Percentiles rank a stretch among this genome's conserved stretches.
These are phyloP conservation scores for Pilasporangium apinafurcum DNA, from an alignment of 352 stramenopile species.

Conservation along the genomic window DNA sequence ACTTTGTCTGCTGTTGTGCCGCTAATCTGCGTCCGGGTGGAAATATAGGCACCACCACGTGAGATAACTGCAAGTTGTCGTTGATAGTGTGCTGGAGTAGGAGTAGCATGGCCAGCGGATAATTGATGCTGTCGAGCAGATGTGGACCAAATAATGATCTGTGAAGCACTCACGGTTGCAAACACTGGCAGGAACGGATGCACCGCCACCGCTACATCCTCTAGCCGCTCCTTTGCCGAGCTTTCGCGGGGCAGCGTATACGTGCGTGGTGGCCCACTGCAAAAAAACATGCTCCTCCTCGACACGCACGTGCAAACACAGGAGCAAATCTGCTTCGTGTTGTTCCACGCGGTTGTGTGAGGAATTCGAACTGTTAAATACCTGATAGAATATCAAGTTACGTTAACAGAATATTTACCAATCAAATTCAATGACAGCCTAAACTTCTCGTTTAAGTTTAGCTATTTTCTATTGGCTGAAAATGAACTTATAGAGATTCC, in stretches of 20 bases:
- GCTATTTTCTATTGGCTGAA: no score
- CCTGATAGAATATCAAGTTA: no score
- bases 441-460: background rate
- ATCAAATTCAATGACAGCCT: background rate
- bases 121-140: slow-evolving; percentile 17
- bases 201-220: slow-evolving; percentile 48
- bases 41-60: slow-evolving; percentile 18
- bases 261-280: slow-evolving; percentile 53
- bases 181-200: slow-evolving; percentile 46
- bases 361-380: no score
- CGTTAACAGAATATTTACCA: no score
- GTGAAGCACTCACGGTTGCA: slow-evolving; percentile 37
- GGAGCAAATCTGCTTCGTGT: background rate
- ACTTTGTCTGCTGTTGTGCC: background rate
- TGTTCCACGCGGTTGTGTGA: background rate
- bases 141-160: slow-evolving; percentile 46
- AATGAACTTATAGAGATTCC: no score
- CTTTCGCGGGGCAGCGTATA: slow-evolving; percentile 21
- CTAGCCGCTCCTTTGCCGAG: slow-evolving; percentile 11
- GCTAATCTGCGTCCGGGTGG: background rate
- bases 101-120: no score
- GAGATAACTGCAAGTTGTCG: slow-evolving; percentile 29
- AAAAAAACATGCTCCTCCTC: slow-evolving; percentile 53
- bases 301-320: background rate
- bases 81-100: slow-evolving; percentile 11